Evolutionary conservation across 2,329 filamentous ascomycete genomes (phyloP), one percentile per base, ranked within the genome.

Genomic region (Chrysoporthe deuterocubensis): DNA sequence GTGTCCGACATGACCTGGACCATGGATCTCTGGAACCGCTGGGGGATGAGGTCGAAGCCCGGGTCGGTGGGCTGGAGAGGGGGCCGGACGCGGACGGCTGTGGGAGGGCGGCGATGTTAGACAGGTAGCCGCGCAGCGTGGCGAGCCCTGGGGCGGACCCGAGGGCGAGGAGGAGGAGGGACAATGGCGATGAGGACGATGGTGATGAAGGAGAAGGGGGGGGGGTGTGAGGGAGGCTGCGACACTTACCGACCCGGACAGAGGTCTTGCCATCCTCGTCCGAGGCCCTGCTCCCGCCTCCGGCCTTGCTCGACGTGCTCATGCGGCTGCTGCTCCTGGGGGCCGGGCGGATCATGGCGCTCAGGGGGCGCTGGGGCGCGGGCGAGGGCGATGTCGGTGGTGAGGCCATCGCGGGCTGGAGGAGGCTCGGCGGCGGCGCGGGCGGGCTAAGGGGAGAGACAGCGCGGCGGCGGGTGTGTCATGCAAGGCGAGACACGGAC

Each of bases 31-130:
- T 97, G 95, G 76, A 99, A 99, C 75, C 96, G 90, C 79, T 97
- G 94, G 16, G 96, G 96, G 67, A 99, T 96, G 72, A 98, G 88
- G 71, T 99, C 96, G 82, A 87, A 99, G 70, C 94, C 95, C 6
- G 96, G 96, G 78, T 99, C 96, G 72, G 87, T 87, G 6, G 93
- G 84, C 73, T 90, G 89, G 67, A 98, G 85, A 65, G 95, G 91
- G 61, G 96, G 96, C 74, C 96, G 93, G 61, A 98, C 91, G 78
- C 96, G 94, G 74, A 99, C 93, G 78, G 92, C 96, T 98, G 78
- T 14, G 26, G 26, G 26, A 26, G 26, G 26, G 26, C 26, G 26
- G 26, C 26, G 26, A 26, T 26, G 26, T 26, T 26, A 26, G 26
- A 26, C 1, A 26, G 26, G 26, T 26, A 2, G 26, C 26, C 26